Evolutionary conservation across 129 eudicot genomes (phyloP), one percentile per base, ranked within the genome.

Genomic region (Glebionis coronaria): DNA sequence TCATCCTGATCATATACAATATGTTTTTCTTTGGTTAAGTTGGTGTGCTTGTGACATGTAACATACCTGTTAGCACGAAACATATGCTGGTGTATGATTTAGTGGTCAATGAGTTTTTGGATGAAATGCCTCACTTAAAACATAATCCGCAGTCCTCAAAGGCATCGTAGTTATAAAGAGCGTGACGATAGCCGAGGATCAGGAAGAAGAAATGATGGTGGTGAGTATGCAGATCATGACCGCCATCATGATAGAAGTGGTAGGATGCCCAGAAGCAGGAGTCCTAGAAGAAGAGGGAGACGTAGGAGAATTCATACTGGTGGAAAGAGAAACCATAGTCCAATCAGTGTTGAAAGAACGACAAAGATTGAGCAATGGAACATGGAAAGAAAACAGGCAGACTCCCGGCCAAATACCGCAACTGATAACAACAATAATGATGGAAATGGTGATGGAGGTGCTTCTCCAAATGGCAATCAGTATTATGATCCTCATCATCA

Each of bases 351-450:
- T 38, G 99, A 94, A 81, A 87, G 99, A 65, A 85, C 97, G 86
- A 97, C 99, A 2, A 94, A 82, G 72, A 94, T 94, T 71, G 99
- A 87, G 79, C 95, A 86, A 57, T 94, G 99, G 99, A 94, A 94
- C 65, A 87, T 88, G 79, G 99, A 94, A 83, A 84, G 79, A 49
- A 97, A 93, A 50, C 82, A 82, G 64, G 87, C 80, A 1, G 90
- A 72, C 52, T 14, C 88, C 18, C 85, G 72, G 16, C 80, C 76
- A 49, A 83, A 84, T 69, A 40, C 73, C 44, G 64, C 56, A 44
- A 68, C 57, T 76, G 69, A 47, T 78, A 53, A 63, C 72, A 68
- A 53, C 50, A 74, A 66, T 52, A 71, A 74, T 28, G 77, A 62
- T 68, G 66, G 57, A 23, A 73, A 42, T 47, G 44, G n/a, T 55